Percentiles rank a stretch among this genome's conserved stretches.
These are phyloP conservation scores for Boletus rufocinnamomeus DNA, from an alignment of 768 basidiomycete species.

Conservation along the genomic window DNA sequence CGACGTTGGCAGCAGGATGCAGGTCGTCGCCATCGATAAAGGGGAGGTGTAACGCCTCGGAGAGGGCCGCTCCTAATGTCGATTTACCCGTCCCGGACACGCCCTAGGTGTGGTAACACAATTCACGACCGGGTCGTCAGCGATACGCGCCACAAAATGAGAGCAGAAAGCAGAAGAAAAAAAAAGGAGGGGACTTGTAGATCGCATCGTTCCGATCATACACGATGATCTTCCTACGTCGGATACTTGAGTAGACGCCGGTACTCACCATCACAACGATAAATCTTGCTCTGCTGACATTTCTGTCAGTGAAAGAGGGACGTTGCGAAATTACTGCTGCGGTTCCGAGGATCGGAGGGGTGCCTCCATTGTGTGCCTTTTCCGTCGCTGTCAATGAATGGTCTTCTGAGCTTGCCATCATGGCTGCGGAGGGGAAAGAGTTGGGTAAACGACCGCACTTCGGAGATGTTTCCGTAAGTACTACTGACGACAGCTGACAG, in stretches of 20 bases:
- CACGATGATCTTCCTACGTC: background rate
- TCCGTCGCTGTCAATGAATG: background rate
- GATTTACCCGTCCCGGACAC: conserved; percentile 75
- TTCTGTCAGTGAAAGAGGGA: background rate
- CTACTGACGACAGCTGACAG: too few relatives aligned
- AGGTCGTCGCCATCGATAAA: conserved; percentile 91
- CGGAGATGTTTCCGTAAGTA: too few relatives aligned
- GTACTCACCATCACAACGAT: conserved; percentile 53
- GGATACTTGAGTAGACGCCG: background rate
- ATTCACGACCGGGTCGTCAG: background rate
- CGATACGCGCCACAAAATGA: background rate
- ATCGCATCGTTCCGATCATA: too few relatives aligned
- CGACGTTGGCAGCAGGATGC: conserved; percentile 78
- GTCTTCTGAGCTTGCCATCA: background rate
- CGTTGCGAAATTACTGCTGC: background rate
- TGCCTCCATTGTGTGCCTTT: background rate
- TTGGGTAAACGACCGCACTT: background rate
- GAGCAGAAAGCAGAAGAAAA: background rate
- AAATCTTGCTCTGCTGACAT: conserved; percentile 27
- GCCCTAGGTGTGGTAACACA: conserved; percentile 44
- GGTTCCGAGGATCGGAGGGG: background rate
- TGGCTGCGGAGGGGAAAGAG: background rate
- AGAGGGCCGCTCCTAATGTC: conserved; percentile 67
- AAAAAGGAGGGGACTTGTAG: too few relatives aligned
- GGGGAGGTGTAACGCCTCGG: conserved; percentile 59